Base-by-base conservation (phyloP, 2,329 filamentous ascomycete genomes). In the Fusarium protoensiforme region DNA sequence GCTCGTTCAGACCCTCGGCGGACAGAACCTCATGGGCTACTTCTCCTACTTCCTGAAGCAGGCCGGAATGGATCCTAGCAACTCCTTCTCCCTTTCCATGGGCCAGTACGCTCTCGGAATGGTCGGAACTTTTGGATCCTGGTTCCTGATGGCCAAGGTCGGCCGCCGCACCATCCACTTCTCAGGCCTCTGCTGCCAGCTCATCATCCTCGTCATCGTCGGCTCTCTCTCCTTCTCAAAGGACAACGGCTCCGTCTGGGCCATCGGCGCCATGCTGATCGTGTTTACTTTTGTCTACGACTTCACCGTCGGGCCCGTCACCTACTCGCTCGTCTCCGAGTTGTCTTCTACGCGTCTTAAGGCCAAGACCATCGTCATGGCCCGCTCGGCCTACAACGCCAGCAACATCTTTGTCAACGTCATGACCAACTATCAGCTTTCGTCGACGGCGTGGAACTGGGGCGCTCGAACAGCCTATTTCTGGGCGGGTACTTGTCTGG, bases 251-350 rank as follows among this genome's bases (percentile, higher is more conserved):
- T 80, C 82, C 1, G 76, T 85, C 16, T 86, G 85, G 81, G 81
- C 86, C 69, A 78, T 87, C 48, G 84, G 84, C 33, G 74, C 83
- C 69, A 78, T 90, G 75, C 80, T 89, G 5, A 82, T 90, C 46
- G 77, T 87, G 41, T 89, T 86, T 72, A 87, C 86, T 0, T 86
- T 89, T 61, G 80, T 86, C 3, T 90, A 90, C 78, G 87, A 87
- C 79, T 83, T 87, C 63, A 87, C 87, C 1, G 84, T 90, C 14
- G 89, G 88, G 0, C 88, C 88, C 0, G 84, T 89, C 9, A 85
- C 85, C 6, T 90, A 89, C 77, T 84, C 84, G 1, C 80, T 90
- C 31, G 75, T 89, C 13, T 84, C 87, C 0, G 88, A 90, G 72
- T 83, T 87, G 5, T 87, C 87, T 0, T 88, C 87, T 0, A 86